Evolutionary conservation across 768 basidiomycete species (phyloP).

Genomic region (Lyophyllum semitale): DNA sequence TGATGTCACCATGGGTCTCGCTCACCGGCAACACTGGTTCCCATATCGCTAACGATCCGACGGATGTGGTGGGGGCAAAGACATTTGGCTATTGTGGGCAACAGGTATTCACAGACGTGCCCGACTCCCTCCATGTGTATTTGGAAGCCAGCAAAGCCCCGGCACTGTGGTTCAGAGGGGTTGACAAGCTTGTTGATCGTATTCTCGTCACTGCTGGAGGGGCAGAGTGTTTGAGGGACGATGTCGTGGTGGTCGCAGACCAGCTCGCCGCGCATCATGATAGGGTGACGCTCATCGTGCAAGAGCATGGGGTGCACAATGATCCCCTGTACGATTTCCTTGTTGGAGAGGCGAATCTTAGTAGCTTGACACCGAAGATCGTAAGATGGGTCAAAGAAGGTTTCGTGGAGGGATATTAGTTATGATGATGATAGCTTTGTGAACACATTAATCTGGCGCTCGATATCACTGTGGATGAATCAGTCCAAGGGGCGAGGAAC

Average conservation of each 20-base stretch:
- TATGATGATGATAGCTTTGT: too few relatives aligned
- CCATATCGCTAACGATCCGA: slow-evolving; percentile 9
- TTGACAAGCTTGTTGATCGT: slow-evolving; percentile 29
- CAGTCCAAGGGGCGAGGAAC: too few relatives aligned
- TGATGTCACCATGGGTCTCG: slow-evolving; percentile 34
- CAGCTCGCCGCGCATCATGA: slow-evolving; percentile 12
- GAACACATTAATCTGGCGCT: too few relatives aligned
- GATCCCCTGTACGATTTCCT: slow-evolving; percentile 28
- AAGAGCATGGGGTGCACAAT: slow-evolving; percentile 34
- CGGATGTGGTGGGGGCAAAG: slow-evolving; percentile 16
- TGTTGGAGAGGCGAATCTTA: slow-evolving; percentile 15
- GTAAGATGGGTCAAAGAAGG: slow-evolving; percentile 25
- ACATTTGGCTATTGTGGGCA: slow-evolving; percentile 12
- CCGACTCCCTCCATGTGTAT: slow-evolving; percentile 23
- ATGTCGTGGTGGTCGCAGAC: slow-evolving; percentile 24
- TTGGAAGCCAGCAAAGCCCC: slow-evolving; percentile 30
- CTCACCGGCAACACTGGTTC: slow-evolving; percentile 16
- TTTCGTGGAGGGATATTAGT: slow-evolving; percentile 1
- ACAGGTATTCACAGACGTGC: slow-evolving; percentile 11
- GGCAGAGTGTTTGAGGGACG: slow-evolving; percentile 32
- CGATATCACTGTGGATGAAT: too few relatives aligned
- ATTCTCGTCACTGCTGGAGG: slow-evolving; percentile 35
- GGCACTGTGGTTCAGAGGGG: slow-evolving; percentile 31
- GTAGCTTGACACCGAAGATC: slow-evolving; percentile 19
- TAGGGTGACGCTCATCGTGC: slow-evolving; percentile 20